Evolutionary conservation across 2,329 filamentous ascomycete species (phyloP), one percentile per base, ranked within the genome.

Genomic region (Aspergillus jensenii): DNA sequence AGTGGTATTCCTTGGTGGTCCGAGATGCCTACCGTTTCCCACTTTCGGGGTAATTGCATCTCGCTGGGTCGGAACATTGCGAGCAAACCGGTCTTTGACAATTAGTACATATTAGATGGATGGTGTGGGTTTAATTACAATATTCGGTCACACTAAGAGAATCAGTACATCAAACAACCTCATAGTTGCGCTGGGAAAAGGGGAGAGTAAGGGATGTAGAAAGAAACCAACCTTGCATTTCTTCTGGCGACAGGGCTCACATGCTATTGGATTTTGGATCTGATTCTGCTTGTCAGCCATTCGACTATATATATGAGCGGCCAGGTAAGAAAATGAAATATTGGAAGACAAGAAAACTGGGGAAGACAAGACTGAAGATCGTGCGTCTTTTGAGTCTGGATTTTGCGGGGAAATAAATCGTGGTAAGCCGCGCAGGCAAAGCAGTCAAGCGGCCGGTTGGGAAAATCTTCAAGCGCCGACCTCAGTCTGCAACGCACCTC

Each of bases 1-100:
- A 19, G 15, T 31, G 8, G 31, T 21, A 15, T 11, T 11, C 27
- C 27, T 27, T 31, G 9, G 27, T 31, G 23, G 23, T 25, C 8
- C 33, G 9, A 40, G 25, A 17, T 52, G 62, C 60, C 60, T 54
- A 64, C 62, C 62, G 58, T 47, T 65, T 65, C 19, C 62, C 62
- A 23, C 61, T 62, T 40, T 65, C 59, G 6, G 61, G 61, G 21
- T 65, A 65, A n/a, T 54, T 53, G 47, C 62, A 65, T 58, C 39
- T 51, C 7, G 55, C 52, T 15, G 61, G 50, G 11, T 58, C 53
- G 11, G 57, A 27, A 19, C 62, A 65, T 51, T 65, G 62, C 3
- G 55, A 58, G 44, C 62, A 65, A 15, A 50, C 41, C 4, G 62
- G 62, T n/a, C 62, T 65, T 17, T 9, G n/a, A 33, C 14, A 6